These are phyloP conservation scores for Cyclocybe cylindracea DNA, from an alignment of 768 basidiomycete species.

Conservation along the genomic window DNA sequence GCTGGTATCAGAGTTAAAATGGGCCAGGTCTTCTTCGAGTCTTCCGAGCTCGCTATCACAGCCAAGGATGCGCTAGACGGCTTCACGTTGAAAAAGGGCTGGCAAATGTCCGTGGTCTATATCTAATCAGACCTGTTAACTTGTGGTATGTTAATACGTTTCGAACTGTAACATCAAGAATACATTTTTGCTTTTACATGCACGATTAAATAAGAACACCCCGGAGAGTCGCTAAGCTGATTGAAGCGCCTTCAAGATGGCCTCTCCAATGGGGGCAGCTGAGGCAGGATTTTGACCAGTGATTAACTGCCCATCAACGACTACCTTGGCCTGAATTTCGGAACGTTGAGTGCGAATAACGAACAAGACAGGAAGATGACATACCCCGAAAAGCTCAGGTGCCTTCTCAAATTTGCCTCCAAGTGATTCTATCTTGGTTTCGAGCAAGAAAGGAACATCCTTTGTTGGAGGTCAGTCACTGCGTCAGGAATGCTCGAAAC, in stretches of 20 bases:
- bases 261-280: conserved; percentile 56
- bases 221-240: not conserved
- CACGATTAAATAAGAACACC: not conserved
- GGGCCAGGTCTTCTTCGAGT: conserved; percentile 80
- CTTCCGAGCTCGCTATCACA: conserved; percentile 66
- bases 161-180: conserved; percentile 18
- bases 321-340: conserved; percentile 44
- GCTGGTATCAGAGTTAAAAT: conserved; percentile 71
- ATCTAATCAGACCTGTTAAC: conserved; percentile 33
- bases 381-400: conserved; percentile 53
- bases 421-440: conserved; percentile 60
- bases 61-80: conserved; percentile 86
- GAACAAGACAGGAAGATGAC: conserved; percentile 21
- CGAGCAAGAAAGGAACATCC: conserved; percentile 73
- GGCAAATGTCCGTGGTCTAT: conserved; percentile 80
- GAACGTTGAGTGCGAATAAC: not conserved
- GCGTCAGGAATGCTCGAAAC: not conserved
- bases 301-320: conserved; percentile 58
- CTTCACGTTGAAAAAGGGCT: conserved; percentile 84
- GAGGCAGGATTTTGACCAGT: conserved; percentile 74
- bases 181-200: conserved; percentile 7
- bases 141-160: conserved; percentile 17
- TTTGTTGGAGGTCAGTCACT: conserved; percentile 17
- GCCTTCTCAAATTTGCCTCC: conserved; percentile 71
- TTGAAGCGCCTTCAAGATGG: conserved; percentile 51